Base-by-base conservation (phyloP, 345 rosid species). In the Balakata baccata region DNA sequence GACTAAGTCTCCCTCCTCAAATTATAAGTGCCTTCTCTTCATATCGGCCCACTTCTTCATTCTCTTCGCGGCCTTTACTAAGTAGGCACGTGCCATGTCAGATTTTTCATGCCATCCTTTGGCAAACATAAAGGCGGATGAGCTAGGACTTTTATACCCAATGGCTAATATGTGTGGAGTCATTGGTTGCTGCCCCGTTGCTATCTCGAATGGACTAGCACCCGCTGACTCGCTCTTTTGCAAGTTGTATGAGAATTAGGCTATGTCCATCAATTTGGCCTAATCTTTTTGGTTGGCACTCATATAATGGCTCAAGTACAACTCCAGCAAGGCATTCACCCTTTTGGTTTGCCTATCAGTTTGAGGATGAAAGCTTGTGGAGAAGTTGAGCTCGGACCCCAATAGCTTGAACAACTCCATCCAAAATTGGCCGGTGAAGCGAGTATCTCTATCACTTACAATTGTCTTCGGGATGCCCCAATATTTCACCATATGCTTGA, bases 101-200 rank as follows among this genome's bases (percentile, higher is more conserved):
- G 22, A 22, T 7, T 71, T 1, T 13, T 71, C 14, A 13, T 71
- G n/a, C 64, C 64, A 70, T 0, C 6, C 16, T 25, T 66, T 69
- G 0, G 61, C 66, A 1, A 64, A 16, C 0, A 57, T 17, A 2
- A 5, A 60, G 0, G 64, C 12, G 0, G 3, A 5, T 0, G 39
- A n/a, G 68, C 45, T 71, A 5, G 3, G 17, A 0, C 62, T 34
- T 0, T 0, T 17, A 13, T 71, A 74, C 0, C 50, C 37, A 0
- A 4, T 3, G 0, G 20, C 58, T 0, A 75, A 1, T 0, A 14
- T 54, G 0, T 38, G 2, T 0, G 52, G 75, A 0, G 49, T 78
- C 0, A 56, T 1, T 0, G 67, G 71, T 22, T 71, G 51, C 11
- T 70, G 9, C 0, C 74, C 65, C 4, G 1, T 66, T 0, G 10